Evolutionary conservation across 2,329 filamentous ascomycete species (phyloP), one percentile per base, ranked within the genome.

Genomic region (Aciculosporium take): DNA sequence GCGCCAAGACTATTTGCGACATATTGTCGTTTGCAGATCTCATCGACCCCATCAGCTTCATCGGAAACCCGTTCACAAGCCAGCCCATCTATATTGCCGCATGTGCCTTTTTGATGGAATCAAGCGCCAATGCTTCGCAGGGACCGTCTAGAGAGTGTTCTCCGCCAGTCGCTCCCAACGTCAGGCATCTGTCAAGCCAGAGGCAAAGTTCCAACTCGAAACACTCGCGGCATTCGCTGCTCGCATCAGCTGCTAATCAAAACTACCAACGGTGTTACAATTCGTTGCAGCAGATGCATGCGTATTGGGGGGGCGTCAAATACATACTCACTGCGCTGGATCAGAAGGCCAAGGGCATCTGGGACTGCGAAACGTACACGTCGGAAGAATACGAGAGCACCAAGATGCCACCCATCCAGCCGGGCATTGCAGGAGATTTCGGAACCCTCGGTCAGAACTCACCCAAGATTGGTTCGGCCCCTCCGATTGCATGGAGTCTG

Each of bases 31-130:
- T 93, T 57, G 84, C 85, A 0, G 84, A 93, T 54, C 64, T 93
- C 8, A 84, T 91, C 39, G 84, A 93, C 56, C 78, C 83, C 0
- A 87, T 84, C 56, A 88, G 85, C 50, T 85, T 88, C 42, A 80
- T 88, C 27, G 84, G 85, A 1, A 94, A 91, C 45, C 86, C 86
- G 0, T 94, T 94, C 49, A 91, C 84, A 0, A 86, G 82, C 37
- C 86, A 94, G 58, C 86, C 86, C 0, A 93, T 93, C 53, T 94
- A 93, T 51, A 89, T 94, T 45, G 86, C 86, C 1, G 86, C 85
- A 1, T 93, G 85, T 54, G 86, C 86, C 0, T 94, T 94, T 51
- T 64, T 94, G 13, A 85, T 86, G 63, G 86, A 94, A 55, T 85
- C 83, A 4, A 79, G 76, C 3, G 73, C 81, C 12, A 79, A 78